Evolutionary conservation across 495 filamentous ascomycete genomes (phyloP).

Genomic region (Penicillium simplicissimum): DNA sequence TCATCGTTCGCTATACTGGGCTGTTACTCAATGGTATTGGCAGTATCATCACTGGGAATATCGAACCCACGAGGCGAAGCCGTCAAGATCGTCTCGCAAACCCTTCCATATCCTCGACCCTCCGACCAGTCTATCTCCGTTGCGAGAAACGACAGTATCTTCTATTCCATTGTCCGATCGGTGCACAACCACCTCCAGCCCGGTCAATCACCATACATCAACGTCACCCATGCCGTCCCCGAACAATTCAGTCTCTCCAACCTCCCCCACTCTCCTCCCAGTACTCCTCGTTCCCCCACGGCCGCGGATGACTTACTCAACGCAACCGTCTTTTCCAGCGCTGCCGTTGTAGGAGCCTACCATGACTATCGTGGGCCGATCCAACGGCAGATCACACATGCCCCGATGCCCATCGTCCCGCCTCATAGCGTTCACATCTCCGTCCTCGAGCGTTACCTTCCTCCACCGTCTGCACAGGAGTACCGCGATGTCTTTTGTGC

Average conservation of each 20-base stretch:
- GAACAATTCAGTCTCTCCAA: slow-evolving; percentile 62
- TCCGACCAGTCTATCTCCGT: slow-evolving; percentile 43
- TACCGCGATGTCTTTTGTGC: slow-evolving; percentile 60
- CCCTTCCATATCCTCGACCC: slow-evolving; percentile 60
- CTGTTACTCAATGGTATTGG: slow-evolving; percentile 13
- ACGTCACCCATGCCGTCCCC: slow-evolving; percentile 64
- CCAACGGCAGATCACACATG: slow-evolving; percentile 39
- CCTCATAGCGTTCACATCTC: slow-evolving; percentile 65
- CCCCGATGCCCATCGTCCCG: slow-evolving; percentile 63
- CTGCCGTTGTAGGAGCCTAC: slow-evolving; percentile 56
- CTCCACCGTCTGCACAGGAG: slow-evolving; percentile 61
- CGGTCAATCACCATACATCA: slow-evolving; percentile 55
- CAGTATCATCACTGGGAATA: slow-evolving; percentile 40
- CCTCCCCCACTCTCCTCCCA: slow-evolving; percentile 61
- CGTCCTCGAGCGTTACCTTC: slow-evolving; percentile 70
- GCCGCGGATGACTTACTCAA: slow-evolving; percentile 57
- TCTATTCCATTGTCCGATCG: slow-evolving; percentile 52
- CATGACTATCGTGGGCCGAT: slow-evolving; percentile 54
- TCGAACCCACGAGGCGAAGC: slow-evolving; percentile 43
- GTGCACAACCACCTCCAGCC: slow-evolving; percentile 52
- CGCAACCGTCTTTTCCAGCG: slow-evolving; percentile 56
- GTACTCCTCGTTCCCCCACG: slow-evolving; percentile 53
- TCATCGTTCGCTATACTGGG: not conserved
- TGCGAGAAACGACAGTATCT: slow-evolving; percentile 42
- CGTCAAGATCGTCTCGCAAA: slow-evolving; percentile 61